These are phyloP conservation scores for Hypoxylon sp. DNA, from an alignment of 2,329 filamentous ascomycete species.

Conservation along the genomic window DNA sequence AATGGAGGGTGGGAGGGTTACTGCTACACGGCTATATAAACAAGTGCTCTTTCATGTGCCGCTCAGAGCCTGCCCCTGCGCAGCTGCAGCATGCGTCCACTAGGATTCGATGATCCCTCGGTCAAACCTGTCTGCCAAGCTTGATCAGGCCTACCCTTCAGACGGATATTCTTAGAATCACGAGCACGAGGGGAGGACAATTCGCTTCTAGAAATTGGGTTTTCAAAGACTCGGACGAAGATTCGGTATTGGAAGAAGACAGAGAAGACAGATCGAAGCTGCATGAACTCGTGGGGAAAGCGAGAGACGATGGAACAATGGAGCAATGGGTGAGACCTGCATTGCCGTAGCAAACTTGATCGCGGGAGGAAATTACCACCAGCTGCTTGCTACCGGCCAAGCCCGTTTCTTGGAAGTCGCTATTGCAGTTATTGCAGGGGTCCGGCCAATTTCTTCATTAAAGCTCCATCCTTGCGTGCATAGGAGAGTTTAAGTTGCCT, in stretches of 20 bases:
- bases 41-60: slow-evolving; percentile 3
- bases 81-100: slow-evolving; percentile 29
- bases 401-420: neutral
- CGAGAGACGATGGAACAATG: slow-evolving; percentile 7
- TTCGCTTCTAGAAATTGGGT: neutral
- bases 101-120: slow-evolving; percentile 36
- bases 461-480: slow-evolving; percentile 30
- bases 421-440: slow-evolving; percentile 21
- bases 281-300: slow-evolving; percentile 32
- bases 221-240: neutral
- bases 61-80: slow-evolving; percentile 2
- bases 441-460: slow-evolving; percentile 31
- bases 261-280: slow-evolving; percentile 2
- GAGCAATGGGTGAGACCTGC: slow-evolving; percentile 3
- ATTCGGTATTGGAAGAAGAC: slow-evolving; percentile 3
- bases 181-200: neutral
- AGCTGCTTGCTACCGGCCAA: slow-evolving; percentile 5
- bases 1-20: neutral
- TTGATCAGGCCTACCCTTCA: neutral
- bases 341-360: slow-evolving; percentile 27
- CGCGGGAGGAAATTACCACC: slow-evolving; percentile 14
- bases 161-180: neutral
- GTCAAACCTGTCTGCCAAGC: slow-evolving; percentile 15
- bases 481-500: slow-evolving; percentile 17
- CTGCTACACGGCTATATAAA: neutral